Evolutionary conservation across 805 yeast genomes (phyloP).

Genomic region (Wilhelminamyces savonicus): DNA sequence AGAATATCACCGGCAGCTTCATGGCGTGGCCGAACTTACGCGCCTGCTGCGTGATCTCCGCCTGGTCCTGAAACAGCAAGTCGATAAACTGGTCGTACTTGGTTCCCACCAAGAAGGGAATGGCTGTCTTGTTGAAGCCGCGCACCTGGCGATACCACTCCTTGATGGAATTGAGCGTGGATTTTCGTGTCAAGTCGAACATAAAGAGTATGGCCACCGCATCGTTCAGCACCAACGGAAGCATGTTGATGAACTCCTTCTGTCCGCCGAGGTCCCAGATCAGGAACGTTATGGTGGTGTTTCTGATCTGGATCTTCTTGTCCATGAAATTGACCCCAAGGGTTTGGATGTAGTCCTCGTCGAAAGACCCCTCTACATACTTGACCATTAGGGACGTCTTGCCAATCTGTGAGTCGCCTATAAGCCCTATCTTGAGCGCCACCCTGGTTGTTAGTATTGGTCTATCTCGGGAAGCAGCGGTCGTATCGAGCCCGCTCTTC

Average conservation of each 20-base stretch:
- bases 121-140: slow-evolving; percentile 84
- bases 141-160: slow-evolving; percentile 94
- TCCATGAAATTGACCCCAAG: slow-evolving; percentile 95
- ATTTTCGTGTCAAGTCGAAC: slow-evolving; percentile 81
- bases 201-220: slow-evolving; percentile 87
- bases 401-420: slow-evolving; percentile 96
- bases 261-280: slow-evolving; percentile 98
- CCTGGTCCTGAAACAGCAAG: slow-evolving; percentile 72
- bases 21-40: slow-evolving; percentile 82
- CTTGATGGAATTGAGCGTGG: slow-evolving; percentile 79
- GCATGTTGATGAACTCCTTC: slow-evolving; percentile 89
- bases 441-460: slow-evolving; percentile 33
- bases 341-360: slow-evolving; percentile 88
- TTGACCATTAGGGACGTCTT: slow-evolving; percentile 95
- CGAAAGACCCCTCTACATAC: slow-evolving; percentile 91
- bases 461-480: slow-evolving; percentile 1
- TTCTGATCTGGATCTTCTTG: slow-evolving; percentile 73
- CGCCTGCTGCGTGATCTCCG: slow-evolving; percentile 76
- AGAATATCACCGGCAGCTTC: slow-evolving; percentile 79
- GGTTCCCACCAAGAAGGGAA: slow-evolving; percentile 88
- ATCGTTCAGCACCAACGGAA: slow-evolving; percentile 85
- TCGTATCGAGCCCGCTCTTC: neutral
- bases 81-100: slow-evolving; percentile 85
- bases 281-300: slow-evolving; percentile 83
- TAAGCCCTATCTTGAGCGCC: slow-evolving; percentile 79